These are phyloP conservation scores for Colletotrichum magnum DNA, from an alignment of 2,329 filamentous ascomycete species.

Conservation along the genomic window DNA sequence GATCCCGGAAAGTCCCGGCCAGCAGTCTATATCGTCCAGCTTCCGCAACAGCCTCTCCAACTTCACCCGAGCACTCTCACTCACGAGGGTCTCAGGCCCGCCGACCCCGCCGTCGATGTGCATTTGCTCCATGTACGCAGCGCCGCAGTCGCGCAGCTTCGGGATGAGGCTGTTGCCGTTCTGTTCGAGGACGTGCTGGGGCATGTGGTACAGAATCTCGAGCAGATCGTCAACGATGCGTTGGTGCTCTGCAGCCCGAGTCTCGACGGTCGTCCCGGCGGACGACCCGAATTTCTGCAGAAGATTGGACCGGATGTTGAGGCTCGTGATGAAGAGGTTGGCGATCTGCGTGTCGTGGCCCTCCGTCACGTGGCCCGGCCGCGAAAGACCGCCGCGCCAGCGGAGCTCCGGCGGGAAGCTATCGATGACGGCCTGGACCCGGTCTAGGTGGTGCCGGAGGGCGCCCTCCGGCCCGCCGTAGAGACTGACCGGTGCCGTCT, in stretches of 20 bases:
- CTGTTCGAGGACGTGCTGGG: slow-evolving; percentile 50
- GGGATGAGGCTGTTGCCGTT: slow-evolving; percentile 52
- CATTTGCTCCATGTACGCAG: slow-evolving; percentile 50
- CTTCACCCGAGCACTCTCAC: slow-evolving; percentile 41
- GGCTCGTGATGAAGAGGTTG: slow-evolving; percentile 54
- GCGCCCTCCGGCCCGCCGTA: slow-evolving; percentile 36
- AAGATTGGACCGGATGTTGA: slow-evolving; percentile 54
- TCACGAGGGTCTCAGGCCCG: slow-evolving; percentile 34
- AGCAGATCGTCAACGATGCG: slow-evolving; percentile 53
- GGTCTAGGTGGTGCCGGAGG: slow-evolving; percentile 37
- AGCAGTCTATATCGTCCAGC: slow-evolving; percentile 50
- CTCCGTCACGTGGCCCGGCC: slow-evolving; percentile 47
- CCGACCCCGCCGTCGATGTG: slow-evolving; percentile 14
- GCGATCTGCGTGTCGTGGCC: slow-evolving; percentile 55
- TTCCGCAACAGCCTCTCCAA: slow-evolving; percentile 48
- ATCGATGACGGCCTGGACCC: slow-evolving; percentile 49
- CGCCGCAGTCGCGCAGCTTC: slow-evolving; percentile 55
- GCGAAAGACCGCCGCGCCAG: slow-evolving; percentile 53
- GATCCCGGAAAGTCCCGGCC: slow-evolving; percentile 42
- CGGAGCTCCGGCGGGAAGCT: slow-evolving; percentile 50
- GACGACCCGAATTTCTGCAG: slow-evolving; percentile 49
- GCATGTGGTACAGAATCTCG: slow-evolving; percentile 53
- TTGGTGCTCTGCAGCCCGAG: slow-evolving; percentile 45
- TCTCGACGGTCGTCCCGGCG: slow-evolving; percentile 19
- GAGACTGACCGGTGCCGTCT: slow-evolving; percentile 36